Base-by-base conservation (phyloP, 768 basidiomycete genomes). In the Lactifluus echinatus region DNA sequence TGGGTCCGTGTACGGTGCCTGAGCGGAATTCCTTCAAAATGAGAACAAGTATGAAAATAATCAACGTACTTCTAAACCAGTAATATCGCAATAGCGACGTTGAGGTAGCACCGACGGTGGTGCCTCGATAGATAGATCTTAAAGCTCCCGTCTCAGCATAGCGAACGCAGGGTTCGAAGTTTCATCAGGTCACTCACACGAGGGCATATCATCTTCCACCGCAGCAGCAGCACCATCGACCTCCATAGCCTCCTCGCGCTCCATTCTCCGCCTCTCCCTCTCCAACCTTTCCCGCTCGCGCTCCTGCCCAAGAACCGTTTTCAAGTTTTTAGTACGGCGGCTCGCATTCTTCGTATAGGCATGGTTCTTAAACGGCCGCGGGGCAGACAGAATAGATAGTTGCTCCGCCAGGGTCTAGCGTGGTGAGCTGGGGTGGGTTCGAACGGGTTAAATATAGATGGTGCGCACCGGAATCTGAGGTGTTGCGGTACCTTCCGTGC, bases 1-100 rank as follows among this genome's bases (percentile, higher is more conserved):
- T 6, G 90, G 89, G 63, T 93, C 87, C 0, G 87, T 91, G 62
- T 92, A 92, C 1, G 85, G 87, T 0, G 87, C 89, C 88, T 89
- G 24, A 3, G 17, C 4, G 2, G 37, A 47, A 7, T 8, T 8
- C 15, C 36, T 29, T 26, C 8, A 39, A 11, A 19, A 26, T 12
- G 23, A 47, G 17, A 14, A 19, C n/a, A 40, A 7, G 14, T 44
- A 23, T 26, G 15, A 7, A 11, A 21, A 11, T 45, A 33, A 26
- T 21, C 5, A 34, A 50, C 70, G 8, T 29, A 86, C 89, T 70
- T 90, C 88, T 12, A 93, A 74, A 0, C 90, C 88, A 0, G 90
- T 93, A 15, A 93, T 91, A 70, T 92, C 90, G 65, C 90, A 92
- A 52, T 87, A 89, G 58, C 85, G 83, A 57, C 77, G 76, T 46